phyloP scores from a whole-genome alignment of 2,329 filamentous ascomycete species.

The Arthrobotrys conoides region DNA sequence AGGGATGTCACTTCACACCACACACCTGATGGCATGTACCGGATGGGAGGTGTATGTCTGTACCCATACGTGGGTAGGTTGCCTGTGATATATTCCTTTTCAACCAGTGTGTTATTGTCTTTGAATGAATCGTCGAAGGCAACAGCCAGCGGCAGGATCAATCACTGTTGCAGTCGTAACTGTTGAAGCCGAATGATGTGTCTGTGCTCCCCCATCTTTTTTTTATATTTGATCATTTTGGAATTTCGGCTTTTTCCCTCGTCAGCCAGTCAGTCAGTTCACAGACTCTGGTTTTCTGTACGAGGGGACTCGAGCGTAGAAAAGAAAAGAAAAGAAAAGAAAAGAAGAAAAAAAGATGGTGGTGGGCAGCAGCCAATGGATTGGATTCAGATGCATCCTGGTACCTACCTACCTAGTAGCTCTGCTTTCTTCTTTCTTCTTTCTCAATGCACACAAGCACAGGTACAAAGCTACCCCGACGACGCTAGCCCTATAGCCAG shows the following conservation, averaged over 20 bases:
- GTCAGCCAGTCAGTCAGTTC: not conserved
- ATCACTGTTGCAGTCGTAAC: not conserved
- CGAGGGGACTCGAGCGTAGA: not conserved
- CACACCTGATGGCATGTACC: slow-evolving; percentile 11
- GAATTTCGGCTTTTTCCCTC: not conserved
- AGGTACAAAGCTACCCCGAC: not conserved
- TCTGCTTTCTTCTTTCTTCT: not conserved
- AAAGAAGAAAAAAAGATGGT: not conserved
- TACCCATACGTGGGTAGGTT: not conserved
- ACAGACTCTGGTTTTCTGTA: not conserved
- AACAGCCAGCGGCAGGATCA: slow-evolving; percentile 6
- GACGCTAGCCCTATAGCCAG: slow-evolving; percentile 27
- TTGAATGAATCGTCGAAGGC: slow-evolving; percentile 1
- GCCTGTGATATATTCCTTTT: slow-evolving; percentile 30
- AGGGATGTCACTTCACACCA: not conserved
- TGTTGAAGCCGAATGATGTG: slow-evolving; percentile 33
- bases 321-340: not conserved
- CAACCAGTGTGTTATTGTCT: not conserved
- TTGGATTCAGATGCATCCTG: slow-evolving; percentile 25
- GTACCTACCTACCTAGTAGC: too few relatives aligned
- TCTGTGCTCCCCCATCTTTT: slow-evolving; percentile 39
- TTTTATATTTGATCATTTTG: not conserved
- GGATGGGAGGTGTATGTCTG: not conserved
- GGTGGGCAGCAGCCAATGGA: slow-evolving; percentile 29
- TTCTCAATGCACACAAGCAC: slow-evolving; percentile 19